Conservation (phyloP, 306 rosid genomes). For the Hippophae tibetana region DNA sequence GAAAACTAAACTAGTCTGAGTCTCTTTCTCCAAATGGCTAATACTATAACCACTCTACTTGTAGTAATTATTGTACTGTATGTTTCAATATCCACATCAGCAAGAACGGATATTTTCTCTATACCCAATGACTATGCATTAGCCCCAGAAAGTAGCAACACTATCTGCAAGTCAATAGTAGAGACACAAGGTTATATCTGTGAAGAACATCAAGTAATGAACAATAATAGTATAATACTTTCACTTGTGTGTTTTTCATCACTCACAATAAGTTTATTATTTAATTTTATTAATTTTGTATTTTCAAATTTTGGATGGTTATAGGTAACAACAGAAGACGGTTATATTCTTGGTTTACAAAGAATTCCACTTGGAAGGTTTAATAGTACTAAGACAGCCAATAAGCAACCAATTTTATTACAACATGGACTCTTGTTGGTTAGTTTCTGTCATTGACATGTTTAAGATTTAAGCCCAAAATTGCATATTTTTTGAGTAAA, state of each 20-base stretch:
- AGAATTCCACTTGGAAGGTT: conserved; percentile 30
- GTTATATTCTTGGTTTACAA: conserved; percentile 42
- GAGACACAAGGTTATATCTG: conserved; percentile 43
- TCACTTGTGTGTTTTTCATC: no score
- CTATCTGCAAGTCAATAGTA: conserved; percentile 36
- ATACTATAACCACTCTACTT: not conserved
- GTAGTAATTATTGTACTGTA: not conserved
- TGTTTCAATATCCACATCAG: not conserved
- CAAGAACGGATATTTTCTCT: not conserved
- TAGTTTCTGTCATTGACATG: not conserved
- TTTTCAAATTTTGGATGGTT: not conserved
- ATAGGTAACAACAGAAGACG: conserved; percentile 50
- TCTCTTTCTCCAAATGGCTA: not conserved
- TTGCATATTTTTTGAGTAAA: not conserved
- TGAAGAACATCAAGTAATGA: conserved; percentile 37
- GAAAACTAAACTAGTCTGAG: no score
- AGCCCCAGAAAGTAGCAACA: no score
- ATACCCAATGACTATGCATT: no score
- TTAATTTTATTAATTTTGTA: not conserved
- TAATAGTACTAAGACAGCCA: conserved; percentile 7
- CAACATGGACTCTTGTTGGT: conserved; percentile 57
- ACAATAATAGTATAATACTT: not conserved
- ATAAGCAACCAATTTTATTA: conserved; percentile 36
- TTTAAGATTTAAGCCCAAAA: no score
- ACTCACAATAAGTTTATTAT: not conserved